phyloP scores from a whole-genome alignment of 2,329 filamentous ascomycete genomes.

The Bipolaris zeicola region DNA sequence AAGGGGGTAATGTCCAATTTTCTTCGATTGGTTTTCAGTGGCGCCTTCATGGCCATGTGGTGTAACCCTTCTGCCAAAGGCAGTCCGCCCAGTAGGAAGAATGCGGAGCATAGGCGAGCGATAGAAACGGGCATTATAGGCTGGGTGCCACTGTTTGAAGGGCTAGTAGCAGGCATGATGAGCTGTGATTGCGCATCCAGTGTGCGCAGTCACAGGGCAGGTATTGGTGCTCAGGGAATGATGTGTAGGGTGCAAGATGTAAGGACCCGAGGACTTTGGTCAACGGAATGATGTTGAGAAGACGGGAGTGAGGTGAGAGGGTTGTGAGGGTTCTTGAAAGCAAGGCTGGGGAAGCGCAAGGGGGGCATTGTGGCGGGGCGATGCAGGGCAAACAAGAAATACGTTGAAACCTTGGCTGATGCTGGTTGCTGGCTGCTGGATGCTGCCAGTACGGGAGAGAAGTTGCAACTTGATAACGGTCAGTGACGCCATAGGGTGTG shows the following conservation, averaged over 20 bases:
- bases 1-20: slow-evolving; percentile 58
- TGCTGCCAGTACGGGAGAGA: slow-evolving; percentile 21
- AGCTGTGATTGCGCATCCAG: slow-evolving; percentile 16
- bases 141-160: slow-evolving; percentile 10
- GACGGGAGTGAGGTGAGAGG: slow-evolving; percentile 4
- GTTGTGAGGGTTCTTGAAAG: not conserved
- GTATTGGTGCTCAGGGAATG: slow-evolving; percentile 13
- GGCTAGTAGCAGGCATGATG: slow-evolving; percentile 26
- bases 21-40: slow-evolving; percentile 34
- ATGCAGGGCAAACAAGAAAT: slow-evolving; percentile 29
- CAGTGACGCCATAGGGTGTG: slow-evolving; percentile 33
- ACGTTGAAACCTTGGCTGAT: slow-evolving; percentile 21
- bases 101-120: slow-evolving; percentile 27
- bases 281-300: slow-evolving; percentile 20
- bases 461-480: slow-evolving; percentile 27
- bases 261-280: slow-evolving; percentile 19
- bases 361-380: slow-evolving; percentile 15
- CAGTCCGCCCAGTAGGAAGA: slow-evolving; percentile 29
- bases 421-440: slow-evolving; percentile 7
- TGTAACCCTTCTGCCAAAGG: slow-evolving; percentile 37
- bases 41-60: slow-evolving; percentile 42
- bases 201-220: slow-evolving; percentile 17
- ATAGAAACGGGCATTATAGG: slow-evolving; percentile 17
- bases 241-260: slow-evolving; percentile 16
- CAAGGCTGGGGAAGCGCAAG: slow-evolving; percentile 7